Evolutionary conservation across 2,329 filamentous ascomycete species (phyloP).

Genomic region (Cryphonectria naterciae): DNA sequence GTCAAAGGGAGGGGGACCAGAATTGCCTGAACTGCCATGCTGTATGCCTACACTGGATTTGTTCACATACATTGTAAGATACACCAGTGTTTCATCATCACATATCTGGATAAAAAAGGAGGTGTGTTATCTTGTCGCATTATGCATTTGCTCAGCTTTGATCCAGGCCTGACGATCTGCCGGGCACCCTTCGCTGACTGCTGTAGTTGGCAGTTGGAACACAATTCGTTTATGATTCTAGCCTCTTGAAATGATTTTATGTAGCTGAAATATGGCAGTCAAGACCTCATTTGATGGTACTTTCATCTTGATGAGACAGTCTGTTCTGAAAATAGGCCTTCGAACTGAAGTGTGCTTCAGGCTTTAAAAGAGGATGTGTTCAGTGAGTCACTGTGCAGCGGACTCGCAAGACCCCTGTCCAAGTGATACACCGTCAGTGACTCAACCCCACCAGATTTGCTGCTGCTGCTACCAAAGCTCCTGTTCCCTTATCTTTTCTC

Average conservation of each 20-base stretch:
- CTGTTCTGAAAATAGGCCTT: neutral
- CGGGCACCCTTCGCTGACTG: neutral
- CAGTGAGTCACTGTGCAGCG: constrained; percentile 2
- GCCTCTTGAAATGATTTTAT: neutral
- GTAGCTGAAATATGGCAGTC: neutral
- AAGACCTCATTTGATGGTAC: neutral
- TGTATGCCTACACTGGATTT: no score
- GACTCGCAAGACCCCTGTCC: neutral
- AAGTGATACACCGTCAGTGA: constrained; percentile 13
- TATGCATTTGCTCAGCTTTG: neutral
- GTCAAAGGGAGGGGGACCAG: no score
- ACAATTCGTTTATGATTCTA: neutral
- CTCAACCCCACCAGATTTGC: constrained; percentile 21
- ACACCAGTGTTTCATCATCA: no score
- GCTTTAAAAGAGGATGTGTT: neutral
- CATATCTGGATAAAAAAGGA: no score
- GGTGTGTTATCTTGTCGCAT: no score
- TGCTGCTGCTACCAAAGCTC: constrained; percentile 7
- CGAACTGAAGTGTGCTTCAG: neutral
- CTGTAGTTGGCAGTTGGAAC: neutral
- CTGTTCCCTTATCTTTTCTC: constrained; percentile 26
- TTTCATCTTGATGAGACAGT: neutral
- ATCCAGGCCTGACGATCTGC: neutral
- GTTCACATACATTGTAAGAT: no score
- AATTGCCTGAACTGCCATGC: no score